These are phyloP conservation scores for Boeremia exigua DNA, from an alignment of 2,329 filamentous ascomycete genomes.

Conservation along the genomic window DNA sequence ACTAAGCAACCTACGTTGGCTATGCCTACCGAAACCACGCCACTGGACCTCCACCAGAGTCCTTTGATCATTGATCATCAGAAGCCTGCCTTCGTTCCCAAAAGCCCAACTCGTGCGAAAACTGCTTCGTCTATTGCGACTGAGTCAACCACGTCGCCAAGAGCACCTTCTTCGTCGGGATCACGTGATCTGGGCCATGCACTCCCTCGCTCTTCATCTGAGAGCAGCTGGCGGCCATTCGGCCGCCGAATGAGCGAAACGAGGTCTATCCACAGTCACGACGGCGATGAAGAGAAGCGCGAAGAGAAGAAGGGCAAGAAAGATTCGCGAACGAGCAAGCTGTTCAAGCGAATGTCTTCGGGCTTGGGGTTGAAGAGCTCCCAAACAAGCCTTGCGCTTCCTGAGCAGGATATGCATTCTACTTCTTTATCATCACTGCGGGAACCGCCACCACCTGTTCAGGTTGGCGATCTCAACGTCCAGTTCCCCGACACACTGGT, in stretches of 20 bases:
- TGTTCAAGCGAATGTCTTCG: conserved; percentile 71
- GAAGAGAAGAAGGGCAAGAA: conserved; percentile 59
- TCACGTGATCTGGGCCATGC: conserved; percentile 38
- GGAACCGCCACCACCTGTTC: conserved; percentile 63
- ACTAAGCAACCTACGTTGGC: conserved; percentile 39
- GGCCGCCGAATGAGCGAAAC: conserved; percentile 48
- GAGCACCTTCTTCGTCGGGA: conserved; percentile 38
- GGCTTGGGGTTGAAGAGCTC: conserved; percentile 59
- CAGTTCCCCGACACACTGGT: conserved; percentile 92
- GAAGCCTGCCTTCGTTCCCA: conserved; percentile 31
- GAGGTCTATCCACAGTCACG: conserved; percentile 36
- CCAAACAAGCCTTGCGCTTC: conserved; percentile 45
- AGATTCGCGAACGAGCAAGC: conserved; percentile 63
- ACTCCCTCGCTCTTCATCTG: conserved; percentile 48
- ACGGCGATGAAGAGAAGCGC: conserved; percentile 48
- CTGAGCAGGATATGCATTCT: conserved; percentile 46
- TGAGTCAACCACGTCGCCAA: conserved; percentile 39
- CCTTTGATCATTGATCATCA: conserved; percentile 71
- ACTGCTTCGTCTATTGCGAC: conserved; percentile 18
- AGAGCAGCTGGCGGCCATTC: conserved; percentile 48
- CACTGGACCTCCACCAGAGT: conserved; percentile 60
- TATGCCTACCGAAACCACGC: conserved; percentile 58
- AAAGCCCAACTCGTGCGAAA: conserved; percentile 36
- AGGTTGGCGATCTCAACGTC: conserved; percentile 90
- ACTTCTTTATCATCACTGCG: conserved; percentile 38